A percentile compares a stretch with the other conserved stretches of the same genome.
These are phyloP conservation scores for Cutaneotrichosporon cyanovorans DNA, from an alignment of 1,284 basidiomycete genomes.

Conservation along the genomic window DNA sequence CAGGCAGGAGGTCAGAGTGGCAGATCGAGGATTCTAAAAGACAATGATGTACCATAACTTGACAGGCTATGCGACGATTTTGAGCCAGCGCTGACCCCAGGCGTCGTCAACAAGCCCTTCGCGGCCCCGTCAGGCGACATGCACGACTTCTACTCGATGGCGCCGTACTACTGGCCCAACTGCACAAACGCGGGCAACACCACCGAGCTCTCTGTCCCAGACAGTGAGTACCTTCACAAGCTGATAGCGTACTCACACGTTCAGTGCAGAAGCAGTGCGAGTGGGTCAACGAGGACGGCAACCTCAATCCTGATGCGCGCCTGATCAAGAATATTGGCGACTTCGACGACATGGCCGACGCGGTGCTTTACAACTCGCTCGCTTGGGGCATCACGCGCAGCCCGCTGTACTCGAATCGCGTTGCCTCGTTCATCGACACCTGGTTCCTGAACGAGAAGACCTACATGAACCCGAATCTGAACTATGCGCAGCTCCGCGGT, in stretches of 20 bases:
- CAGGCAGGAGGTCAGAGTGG: too few relatives aligned
- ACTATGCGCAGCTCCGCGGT: constrained; percentile 59
- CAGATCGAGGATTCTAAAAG: too few relatives aligned
- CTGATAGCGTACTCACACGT: too few relatives aligned
- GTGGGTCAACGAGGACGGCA: constrained; percentile 49
- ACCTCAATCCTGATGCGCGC: constrained; percentile 60
- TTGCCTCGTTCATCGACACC: constrained; percentile 15
- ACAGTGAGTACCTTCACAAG: constrained; percentile 9
- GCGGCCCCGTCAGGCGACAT: constrained; percentile 12
- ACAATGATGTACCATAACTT: too few relatives aligned
- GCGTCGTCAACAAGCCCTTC: constrained; percentile 11
- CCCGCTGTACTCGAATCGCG: constrained; percentile 20
- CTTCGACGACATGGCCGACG: constrained; percentile 54
- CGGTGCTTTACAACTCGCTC: constrained; percentile 57
- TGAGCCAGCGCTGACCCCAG: constrained; percentile 1
- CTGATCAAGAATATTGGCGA: constrained; percentile 53
- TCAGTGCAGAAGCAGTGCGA: constrained; percentile 12
- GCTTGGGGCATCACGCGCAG: constrained; percentile 52
- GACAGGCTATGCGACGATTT: too few relatives aligned
- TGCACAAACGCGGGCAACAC: constrained; percentile 21
- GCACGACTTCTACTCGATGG: constrained; percentile 17
- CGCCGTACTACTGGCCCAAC: constrained; percentile 22
- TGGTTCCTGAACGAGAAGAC: constrained; percentile 55
- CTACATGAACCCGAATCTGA: constrained; percentile 61
- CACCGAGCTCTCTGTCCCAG: constrained; percentile 15